Base-by-base conservation (phyloP, 73 alveolate genomes). In the Paramecium caudatum region DNA sequence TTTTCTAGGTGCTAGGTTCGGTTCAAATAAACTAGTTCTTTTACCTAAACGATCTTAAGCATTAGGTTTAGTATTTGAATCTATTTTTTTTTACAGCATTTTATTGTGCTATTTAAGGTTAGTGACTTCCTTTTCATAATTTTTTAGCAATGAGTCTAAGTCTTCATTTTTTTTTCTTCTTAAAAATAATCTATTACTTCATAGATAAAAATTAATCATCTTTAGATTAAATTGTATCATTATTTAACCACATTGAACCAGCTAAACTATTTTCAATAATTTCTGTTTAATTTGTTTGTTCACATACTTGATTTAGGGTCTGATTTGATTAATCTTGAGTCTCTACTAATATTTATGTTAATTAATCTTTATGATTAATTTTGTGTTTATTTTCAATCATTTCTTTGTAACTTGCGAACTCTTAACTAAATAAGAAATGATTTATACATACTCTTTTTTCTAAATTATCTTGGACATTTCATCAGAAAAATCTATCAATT, bases 1-100 rank as follows among this genome's bases (percentile, higher is more conserved):
- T 55, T 55, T 55, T 55, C 80, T 55, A 27, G 80, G 80, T 21
- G n/a, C n/a, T 55, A 55, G 2, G 80, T 9, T 55, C 30, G 37
- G n/a, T 43, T 55, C 80, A 55, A 55, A 55, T 55, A 55, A 55
- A 21, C 80, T 55, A 55, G 30, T 43, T 55, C 80, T 55, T 55
- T 55, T 55, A 10, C 80, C 80, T 55, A 55, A 55, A 27, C 80
- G 23, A 10, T 55, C 80, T 21, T 55, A 55, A 19, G 80, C 46
- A 55, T 55, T 55, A 9, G 80, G 37, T 55, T 55, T 55, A 19
- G 23, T 27, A 55, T 55, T 55, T 10, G 80, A 19, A 0, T 55
- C 80, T 1, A 23, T 23, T 23, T 55, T 55, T 23, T 55, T 55
- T 55, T 55, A 27, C 19, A 55, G 37, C 12, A 55, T 5, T 55